Evolutionary conservation across 306 rosid genomes (phyloP).

Genomic region (Cucumis hystrix): DNA sequence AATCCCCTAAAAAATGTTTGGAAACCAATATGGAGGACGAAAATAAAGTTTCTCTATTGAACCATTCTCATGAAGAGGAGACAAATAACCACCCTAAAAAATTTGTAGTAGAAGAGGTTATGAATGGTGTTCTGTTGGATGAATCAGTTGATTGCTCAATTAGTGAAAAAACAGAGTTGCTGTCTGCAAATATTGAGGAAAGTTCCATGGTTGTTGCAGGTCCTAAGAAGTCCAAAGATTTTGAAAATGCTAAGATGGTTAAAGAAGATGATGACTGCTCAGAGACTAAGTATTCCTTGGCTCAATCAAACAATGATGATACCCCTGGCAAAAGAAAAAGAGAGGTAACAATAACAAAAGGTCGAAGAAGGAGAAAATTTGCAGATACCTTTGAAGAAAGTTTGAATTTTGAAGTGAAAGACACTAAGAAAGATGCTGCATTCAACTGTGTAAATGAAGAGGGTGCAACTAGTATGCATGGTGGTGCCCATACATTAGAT

Average conservation of each 20-base stretch:
- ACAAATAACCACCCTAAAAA: background rate
- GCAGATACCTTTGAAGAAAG: constrained; percentile 2
- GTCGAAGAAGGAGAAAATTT: constrained; percentile 3
- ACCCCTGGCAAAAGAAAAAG: background rate
- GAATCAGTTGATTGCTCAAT: background rate
- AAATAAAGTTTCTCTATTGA: background rate
- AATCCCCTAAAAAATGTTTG: background rate
- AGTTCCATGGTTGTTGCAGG: background rate
- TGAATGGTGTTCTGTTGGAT: background rate
- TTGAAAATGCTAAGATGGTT: background rate
- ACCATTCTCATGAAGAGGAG: background rate
- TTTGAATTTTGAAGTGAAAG: background rate
- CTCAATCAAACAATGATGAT: background rate
- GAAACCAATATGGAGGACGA: background rate
- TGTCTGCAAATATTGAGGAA: background rate
- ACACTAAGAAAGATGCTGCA: background rate
- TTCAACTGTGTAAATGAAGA: background rate
- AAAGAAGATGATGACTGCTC: background rate
- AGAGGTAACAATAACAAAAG: background rate
- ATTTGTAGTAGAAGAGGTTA: background rate
- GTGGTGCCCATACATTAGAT: background rate
- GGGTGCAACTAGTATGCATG: background rate
- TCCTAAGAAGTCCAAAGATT: background rate
- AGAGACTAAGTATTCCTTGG: background rate
- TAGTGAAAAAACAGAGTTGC: background rate